phyloP scores from a whole-genome alignment of 805 yeast genomes.

The Candida hungchunana region DNA sequence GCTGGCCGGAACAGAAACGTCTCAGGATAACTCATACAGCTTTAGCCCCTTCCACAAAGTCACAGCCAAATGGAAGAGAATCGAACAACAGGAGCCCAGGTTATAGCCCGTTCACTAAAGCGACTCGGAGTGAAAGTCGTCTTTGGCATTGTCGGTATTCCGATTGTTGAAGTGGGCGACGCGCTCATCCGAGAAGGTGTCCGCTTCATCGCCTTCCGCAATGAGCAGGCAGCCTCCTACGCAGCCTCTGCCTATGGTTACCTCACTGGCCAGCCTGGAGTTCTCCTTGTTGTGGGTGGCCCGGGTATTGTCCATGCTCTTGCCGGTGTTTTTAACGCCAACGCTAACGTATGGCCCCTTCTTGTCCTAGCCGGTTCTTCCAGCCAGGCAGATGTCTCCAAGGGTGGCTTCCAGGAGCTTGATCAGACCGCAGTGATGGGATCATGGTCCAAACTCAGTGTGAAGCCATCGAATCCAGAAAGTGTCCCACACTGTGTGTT shows the following conservation, averaged over 20 bases:
- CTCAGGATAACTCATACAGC: too few relatives aligned
- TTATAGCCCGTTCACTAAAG: constrained; percentile 45
- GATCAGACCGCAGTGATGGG: constrained; percentile 54
- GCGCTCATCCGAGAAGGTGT: constrained; percentile 51
- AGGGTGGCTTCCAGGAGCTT: constrained; percentile 69
- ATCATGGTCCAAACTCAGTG: constrained; percentile 49
- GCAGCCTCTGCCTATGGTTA: constrained; percentile 74
- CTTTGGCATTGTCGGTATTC: constrained; percentile 74
- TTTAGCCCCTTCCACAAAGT: too few relatives aligned
- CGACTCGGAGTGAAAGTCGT: constrained; percentile 50
- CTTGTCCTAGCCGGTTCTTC: constrained; percentile 62
- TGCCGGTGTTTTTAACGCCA: constrained; percentile 63
- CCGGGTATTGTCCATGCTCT: constrained; percentile 68
- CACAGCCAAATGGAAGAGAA: neutral
- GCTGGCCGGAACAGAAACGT: too few relatives aligned
- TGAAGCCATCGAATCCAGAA: constrained; percentile 33
- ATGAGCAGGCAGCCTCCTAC: constrained; percentile 72
- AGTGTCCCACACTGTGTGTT: constrained; percentile 37
- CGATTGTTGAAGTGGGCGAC: constrained; percentile 68
- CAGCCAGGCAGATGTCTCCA: constrained; percentile 41
- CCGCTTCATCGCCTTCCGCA: constrained; percentile 55
- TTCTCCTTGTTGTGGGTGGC: constrained; percentile 68
- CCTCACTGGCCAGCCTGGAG: constrained; percentile 61
- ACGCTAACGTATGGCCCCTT: constrained; percentile 60
- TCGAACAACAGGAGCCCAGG: constrained; percentile 35